These are phyloP conservation scores for Penstemon newberryi DNA, from an alignment of 257 asterid species.

Conservation along the genomic window DNA sequence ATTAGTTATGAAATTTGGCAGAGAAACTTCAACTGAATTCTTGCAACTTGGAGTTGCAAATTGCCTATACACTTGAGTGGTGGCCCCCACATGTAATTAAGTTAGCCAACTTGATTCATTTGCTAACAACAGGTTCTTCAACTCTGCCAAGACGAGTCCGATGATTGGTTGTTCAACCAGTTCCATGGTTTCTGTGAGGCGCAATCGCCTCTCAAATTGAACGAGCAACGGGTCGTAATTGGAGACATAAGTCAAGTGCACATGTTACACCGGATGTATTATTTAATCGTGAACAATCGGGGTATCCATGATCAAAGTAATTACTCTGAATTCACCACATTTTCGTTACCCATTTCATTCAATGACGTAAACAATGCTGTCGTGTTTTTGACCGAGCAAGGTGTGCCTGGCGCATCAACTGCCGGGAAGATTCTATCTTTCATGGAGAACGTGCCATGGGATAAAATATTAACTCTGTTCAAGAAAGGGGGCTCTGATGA, in stretches of 20 bases:
- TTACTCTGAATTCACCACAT: too few species aligned
- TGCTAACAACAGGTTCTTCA: too few species aligned
- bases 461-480: conserved; percentile 5
- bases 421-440: conserved; percentile 22
- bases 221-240: neutral
- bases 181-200: conserved; percentile 19
- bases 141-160: too few species aligned
- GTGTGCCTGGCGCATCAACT: conserved; percentile 21
- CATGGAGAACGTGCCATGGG: conserved; percentile 24
- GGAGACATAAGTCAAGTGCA: conserved; percentile 16
- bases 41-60: too few species aligned
- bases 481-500: neutral
- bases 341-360: neutral
- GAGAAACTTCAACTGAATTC: too few species aligned
- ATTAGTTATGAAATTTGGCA: too few species aligned
- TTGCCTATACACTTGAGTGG: too few species aligned
- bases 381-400: conserved; percentile 7
- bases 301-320: too few species aligned
- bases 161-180: neutral
- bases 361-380: neutral
- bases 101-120: too few species aligned
- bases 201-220: conserved; percentile 37
- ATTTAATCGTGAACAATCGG: conserved; percentile 27
- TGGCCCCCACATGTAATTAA: too few species aligned
- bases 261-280: conserved; percentile 37